Conservation (phyloP, 805 yeast genomes). For the Tetrapisispora taiwanensis region DNA sequence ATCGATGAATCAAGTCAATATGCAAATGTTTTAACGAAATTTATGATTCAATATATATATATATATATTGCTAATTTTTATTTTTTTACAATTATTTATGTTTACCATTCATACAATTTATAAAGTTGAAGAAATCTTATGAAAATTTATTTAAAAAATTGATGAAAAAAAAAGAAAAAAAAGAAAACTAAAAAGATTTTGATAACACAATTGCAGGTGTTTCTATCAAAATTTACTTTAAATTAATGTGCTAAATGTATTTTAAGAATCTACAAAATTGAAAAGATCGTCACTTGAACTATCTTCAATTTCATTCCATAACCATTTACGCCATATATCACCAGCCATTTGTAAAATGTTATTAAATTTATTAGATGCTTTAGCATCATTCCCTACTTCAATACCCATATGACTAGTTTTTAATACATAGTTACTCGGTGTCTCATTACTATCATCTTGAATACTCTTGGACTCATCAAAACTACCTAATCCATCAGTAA, state of each 20-base stretch:
- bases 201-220: no score
- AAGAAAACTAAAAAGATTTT: no score
- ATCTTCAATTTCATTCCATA: slow-evolving; percentile 51
- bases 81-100: no score
- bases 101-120: no score
- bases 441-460: not conserved
- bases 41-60: no score
- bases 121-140: no score
- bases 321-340: slow-evolving; percentile 79
- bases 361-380: slow-evolving; percentile 52
- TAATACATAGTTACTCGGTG: slow-evolving; percentile 6
- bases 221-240: not conserved
- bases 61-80: no score
- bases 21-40: no score
- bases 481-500: not conserved
- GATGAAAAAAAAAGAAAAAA: no score
- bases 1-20: no score
- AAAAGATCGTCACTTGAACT: slow-evolving; percentile 11
- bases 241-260: not conserved
- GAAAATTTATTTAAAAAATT: no score
- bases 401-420: slow-evolving; percentile 18
- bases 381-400: slow-evolving; percentile 33
- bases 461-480: not conserved
- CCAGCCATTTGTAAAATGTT: slow-evolving; percentile 70
- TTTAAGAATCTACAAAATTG: slow-evolving; percentile 1